A percentile compares a stretch with the other conserved stretches of the same genome.
phyloP scores from a whole-genome alignment of 192 early-diverging fungal genomes.

The Spinellus fusiger region DNA sequence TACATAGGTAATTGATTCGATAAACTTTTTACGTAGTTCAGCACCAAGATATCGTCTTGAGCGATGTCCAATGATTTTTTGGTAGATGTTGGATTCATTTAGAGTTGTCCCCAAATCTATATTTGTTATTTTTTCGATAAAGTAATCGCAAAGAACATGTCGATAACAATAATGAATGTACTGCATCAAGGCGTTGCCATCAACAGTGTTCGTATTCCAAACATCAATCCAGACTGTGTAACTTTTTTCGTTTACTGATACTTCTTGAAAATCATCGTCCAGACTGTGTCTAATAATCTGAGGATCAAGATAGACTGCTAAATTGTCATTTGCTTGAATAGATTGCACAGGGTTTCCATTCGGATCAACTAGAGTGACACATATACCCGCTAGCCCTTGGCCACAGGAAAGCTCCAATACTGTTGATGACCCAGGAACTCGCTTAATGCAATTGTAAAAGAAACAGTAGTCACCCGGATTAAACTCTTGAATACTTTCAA shows the following conservation, averaged over 20 bases:
- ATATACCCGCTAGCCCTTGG: slow-evolving; percentile 48
- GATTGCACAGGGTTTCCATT: slow-evolving; percentile 34
- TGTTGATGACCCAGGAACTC: slow-evolving; percentile 20
- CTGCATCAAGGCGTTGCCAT: slow-evolving; percentile 34
- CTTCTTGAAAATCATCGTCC: slow-evolving; percentile 18
- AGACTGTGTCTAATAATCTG: slow-evolving; percentile 8
- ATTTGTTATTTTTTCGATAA: slow-evolving; percentile 28
- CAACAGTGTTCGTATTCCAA: slow-evolving; percentile 42
- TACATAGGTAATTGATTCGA: slow-evolving; percentile 39
- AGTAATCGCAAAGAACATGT: slow-evolving; percentile 50
- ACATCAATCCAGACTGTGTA: slow-evolving; percentile 41
- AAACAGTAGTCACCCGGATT: slow-evolving; percentile 39
- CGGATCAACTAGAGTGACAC: slow-evolving; percentile 39
- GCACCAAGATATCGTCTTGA: background rate
- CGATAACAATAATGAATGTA: slow-evolving; percentile 42
- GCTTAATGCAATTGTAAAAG: slow-evolving; percentile 41
- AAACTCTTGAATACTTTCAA: background rate
- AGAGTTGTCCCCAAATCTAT: slow-evolving; percentile 5
- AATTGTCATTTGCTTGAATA: slow-evolving; percentile 2
- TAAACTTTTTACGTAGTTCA: slow-evolving; percentile 33
- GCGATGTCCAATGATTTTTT: background rate
- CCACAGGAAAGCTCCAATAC: slow-evolving; percentile 38
- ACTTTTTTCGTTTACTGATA: background rate
- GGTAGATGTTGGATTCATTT: background rate
- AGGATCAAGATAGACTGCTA: slow-evolving; percentile 4